Conservation (phyloP, 805 yeast genomes). For the Kodamaea kakaduensis region DNA sequence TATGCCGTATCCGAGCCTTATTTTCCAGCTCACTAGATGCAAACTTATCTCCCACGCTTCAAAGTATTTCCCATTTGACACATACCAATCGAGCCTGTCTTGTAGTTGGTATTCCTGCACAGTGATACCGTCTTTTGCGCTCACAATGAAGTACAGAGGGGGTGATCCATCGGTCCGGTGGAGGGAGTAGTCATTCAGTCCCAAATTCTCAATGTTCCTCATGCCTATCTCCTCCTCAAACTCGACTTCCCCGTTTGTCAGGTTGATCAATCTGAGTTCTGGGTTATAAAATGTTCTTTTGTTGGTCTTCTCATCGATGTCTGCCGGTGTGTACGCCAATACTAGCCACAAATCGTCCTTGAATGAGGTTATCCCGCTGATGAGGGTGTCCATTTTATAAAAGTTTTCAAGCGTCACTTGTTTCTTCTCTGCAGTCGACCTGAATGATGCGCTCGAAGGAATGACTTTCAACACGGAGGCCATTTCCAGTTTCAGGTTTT, state of each 20-base stretch:
- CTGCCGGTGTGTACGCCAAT: slow-evolving; percentile 47
- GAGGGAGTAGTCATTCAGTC: slow-evolving; percentile 73
- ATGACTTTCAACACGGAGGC: slow-evolving; percentile 28
- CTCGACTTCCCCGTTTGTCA: slow-evolving; percentile 62
- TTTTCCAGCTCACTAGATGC: slow-evolving; percentile 46
- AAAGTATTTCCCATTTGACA: slow-evolving; percentile 47
- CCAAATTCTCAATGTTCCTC: slow-evolving; percentile 52
- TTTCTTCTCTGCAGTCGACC: slow-evolving; percentile 35
- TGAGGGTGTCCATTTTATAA: slow-evolving; percentile 46
- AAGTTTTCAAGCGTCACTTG: slow-evolving; percentile 45
- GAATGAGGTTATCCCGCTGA: slow-evolving; percentile 77
- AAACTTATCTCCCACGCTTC: slow-evolving; percentile 81
- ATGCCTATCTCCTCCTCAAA: slow-evolving; percentile 77
- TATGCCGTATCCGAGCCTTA: slow-evolving; percentile 58
- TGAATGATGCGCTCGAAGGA: slow-evolving; percentile 52
- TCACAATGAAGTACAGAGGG: slow-evolving; percentile 57
- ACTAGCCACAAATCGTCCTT: slow-evolving; percentile 67
- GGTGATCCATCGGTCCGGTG: slow-evolving; percentile 33
- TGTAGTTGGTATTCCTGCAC: slow-evolving; percentile 65
- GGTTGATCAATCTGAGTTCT: slow-evolving; percentile 67
- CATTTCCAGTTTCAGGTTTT: not conserved
- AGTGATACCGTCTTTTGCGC: slow-evolving; percentile 77
- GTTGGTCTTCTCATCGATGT: slow-evolving; percentile 16
- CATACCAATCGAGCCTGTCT: slow-evolving; percentile 74
- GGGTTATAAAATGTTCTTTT: slow-evolving; percentile 48